phyloP scores from a whole-genome alignment of 768 basidiomycete genomes.

The Holtermanniella nyarrowii region DNA sequence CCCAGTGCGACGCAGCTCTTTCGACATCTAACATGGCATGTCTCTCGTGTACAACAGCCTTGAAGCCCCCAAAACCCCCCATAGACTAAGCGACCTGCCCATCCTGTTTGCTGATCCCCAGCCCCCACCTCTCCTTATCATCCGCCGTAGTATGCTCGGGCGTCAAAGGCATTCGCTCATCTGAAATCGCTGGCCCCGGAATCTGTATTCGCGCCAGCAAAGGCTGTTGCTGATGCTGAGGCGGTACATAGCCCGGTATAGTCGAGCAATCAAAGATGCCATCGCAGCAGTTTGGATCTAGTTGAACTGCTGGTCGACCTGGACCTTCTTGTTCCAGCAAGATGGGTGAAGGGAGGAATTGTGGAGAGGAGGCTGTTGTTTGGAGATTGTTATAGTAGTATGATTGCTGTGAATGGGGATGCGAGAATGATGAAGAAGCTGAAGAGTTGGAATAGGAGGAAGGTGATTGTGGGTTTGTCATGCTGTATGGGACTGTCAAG shows the following conservation, averaged over 20 bases:
- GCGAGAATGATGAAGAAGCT: not conserved
- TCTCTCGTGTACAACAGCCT: no score
- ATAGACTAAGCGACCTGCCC: no score
- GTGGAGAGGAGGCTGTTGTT: not conserved
- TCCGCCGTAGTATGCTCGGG: not conserved
- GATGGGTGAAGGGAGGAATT: not conserved
- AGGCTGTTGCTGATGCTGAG: not conserved
- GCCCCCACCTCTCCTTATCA: not conserved
- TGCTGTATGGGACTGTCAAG: not conserved
- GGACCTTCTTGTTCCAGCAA: not conserved
- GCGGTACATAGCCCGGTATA: not conserved
- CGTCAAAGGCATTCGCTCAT: not conserved
- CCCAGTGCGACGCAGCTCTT: no score
- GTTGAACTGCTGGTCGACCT: not conserved
- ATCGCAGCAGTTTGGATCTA: not conserved
- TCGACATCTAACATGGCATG: no score
- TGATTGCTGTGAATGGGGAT: not conserved
- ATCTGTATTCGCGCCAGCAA: not conserved
- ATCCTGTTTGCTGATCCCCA: not conserved
- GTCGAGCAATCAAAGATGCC: not conserved
- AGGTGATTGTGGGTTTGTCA: not conserved
- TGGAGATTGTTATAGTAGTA: not conserved
- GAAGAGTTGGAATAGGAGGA: not conserved
- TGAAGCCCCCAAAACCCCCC: no score
- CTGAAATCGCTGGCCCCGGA: not conserved